Evolutionary conservation across 495 filamentous ascomycete genomes (phyloP).

Genomic region (Chaetomidium leptoderma): DNA sequence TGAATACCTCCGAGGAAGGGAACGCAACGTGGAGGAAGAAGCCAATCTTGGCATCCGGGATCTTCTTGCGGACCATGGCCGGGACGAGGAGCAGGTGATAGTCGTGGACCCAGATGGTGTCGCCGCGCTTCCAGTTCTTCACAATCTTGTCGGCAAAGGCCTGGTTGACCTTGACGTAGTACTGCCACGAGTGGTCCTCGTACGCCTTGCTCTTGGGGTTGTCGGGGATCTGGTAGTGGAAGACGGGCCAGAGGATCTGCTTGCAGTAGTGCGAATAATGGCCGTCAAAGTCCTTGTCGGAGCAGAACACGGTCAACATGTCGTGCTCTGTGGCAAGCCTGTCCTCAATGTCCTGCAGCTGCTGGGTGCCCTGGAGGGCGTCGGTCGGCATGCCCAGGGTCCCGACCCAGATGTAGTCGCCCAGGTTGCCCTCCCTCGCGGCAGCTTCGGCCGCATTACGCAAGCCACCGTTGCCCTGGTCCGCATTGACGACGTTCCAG

Average conservation of each 20-base stretch:
- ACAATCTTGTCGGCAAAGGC: conserved; percentile 85
- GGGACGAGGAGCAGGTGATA: conserved; percentile 94
- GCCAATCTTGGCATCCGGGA: conserved; percentile 87
- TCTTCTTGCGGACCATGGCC: conserved; percentile 75
- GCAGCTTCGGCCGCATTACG: conserved; percentile 81
- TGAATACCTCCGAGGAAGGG: conserved; percentile 90
- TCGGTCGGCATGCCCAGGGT: conserved; percentile 91
- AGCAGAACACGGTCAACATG: conserved; percentile 75
- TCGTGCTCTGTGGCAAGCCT: conserved; percentile 72
- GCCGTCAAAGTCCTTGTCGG: conserved; percentile 83
- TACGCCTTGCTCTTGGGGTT: conserved; percentile 97
- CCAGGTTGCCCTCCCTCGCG: conserved; percentile 55
- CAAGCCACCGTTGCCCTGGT: conserved; percentile 87
- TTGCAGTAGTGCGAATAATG: conserved; percentile 95
- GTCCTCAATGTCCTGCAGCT: conserved; percentile 74
- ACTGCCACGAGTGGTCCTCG: conserved; percentile 91
- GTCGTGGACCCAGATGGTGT: conserved; percentile 91
- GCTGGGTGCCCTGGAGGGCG: conserved; percentile 60
- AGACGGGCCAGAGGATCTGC: conserved; percentile 83
- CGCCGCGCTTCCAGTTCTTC: conserved; percentile 84
- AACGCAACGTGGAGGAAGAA: conserved; percentile 95
- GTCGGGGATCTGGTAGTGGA: conserved; percentile 94
- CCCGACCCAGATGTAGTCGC: conserved; percentile 80
- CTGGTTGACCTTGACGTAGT: conserved; percentile 85
- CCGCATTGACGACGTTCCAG: conserved; percentile 79